phyloP scores from a whole-genome alignment of 345 rosid genomes.

The Linum usitatissimum region DNA sequence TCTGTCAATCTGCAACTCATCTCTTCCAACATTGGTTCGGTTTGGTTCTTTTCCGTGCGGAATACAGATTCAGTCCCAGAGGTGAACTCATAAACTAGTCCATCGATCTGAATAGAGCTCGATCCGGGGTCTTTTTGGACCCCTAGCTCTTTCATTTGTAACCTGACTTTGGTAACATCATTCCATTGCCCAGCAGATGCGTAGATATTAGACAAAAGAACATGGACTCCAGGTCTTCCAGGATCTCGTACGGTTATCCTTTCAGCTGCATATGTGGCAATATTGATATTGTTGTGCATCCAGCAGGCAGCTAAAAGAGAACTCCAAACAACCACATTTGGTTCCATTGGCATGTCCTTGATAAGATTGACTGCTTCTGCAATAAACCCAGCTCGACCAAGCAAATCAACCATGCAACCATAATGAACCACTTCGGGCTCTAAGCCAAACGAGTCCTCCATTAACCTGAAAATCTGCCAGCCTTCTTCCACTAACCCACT shows the following conservation, averaged over 20 bases:
- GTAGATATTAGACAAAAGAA: slow-evolving; percentile 47
- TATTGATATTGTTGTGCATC: slow-evolving; percentile 34
- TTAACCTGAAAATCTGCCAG: slow-evolving; percentile 38
- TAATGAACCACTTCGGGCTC: slow-evolving; percentile 44
- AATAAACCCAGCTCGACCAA: slow-evolving; percentile 54
- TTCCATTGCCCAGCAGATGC: slow-evolving; percentile 55
- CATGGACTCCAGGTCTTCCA: slow-evolving; percentile 35
- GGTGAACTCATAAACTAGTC: slow-evolving; percentile 40
- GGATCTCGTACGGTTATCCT: slow-evolving; percentile 29
- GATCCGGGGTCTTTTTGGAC: slow-evolving; percentile 44
- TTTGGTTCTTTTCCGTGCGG: slow-evolving; percentile 37
- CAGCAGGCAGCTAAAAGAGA: slow-evolving; percentile 55
- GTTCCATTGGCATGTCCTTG: slow-evolving; percentile 43
- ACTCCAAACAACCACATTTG: slow-evolving; percentile 62
- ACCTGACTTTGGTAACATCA: slow-evolving; percentile 44
- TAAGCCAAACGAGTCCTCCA: slow-evolving; percentile 40
- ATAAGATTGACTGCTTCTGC: slow-evolving; percentile 43
- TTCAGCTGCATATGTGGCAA: slow-evolving; percentile 44
- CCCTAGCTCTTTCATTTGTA: slow-evolving; percentile 46
- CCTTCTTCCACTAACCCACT: slow-evolving; percentile 51
- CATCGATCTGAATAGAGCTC: slow-evolving; percentile 33
- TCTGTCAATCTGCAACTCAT: slow-evolving; percentile 27
- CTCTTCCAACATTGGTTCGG: slow-evolving; percentile 39
- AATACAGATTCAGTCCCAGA: slow-evolving; percentile 48
- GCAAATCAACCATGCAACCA: slow-evolving; percentile 67